phyloP scores from a whole-genome alignment of 2,329 filamentous ascomycete genomes.

The Penicillium psychrosexuale region DNA sequence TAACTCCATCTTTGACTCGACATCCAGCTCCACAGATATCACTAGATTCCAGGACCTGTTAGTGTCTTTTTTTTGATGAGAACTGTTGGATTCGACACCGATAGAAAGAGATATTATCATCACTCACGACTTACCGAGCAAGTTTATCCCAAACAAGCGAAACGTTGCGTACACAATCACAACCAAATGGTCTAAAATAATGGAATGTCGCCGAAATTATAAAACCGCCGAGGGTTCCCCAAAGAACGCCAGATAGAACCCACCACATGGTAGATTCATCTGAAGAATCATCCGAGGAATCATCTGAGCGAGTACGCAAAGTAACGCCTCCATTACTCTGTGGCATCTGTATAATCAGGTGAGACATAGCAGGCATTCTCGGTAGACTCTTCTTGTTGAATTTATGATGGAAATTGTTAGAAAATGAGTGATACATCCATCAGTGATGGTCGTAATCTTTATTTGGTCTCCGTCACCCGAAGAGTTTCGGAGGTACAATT shows the following conservation, averaged over 20 bases:
- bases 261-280: background rate
- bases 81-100: background rate
- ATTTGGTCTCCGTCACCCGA: background rate
- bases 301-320: background rate
- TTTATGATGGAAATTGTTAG: background rate
- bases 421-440: background rate
- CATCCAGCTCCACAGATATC: background rate
- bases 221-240: rapidly evolving
- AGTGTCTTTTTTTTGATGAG: background rate
- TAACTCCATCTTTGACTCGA: background rate
- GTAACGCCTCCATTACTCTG: background rate
- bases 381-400: background rate
- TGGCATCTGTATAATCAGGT: background rate
- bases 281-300: background rate
- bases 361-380: background rate
- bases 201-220: background rate
- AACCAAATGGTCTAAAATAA: background rate
- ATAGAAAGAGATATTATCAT: background rate
- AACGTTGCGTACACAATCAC: background rate
- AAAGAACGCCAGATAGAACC: rapidly evolving
- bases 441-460: background rate
- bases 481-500: background rate
- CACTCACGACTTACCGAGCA: background rate
- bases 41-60: background rate
- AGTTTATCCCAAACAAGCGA: background rate